Conservation (phyloP, 73 alveolate genomes). For the Stentor roeselii region DNA sequence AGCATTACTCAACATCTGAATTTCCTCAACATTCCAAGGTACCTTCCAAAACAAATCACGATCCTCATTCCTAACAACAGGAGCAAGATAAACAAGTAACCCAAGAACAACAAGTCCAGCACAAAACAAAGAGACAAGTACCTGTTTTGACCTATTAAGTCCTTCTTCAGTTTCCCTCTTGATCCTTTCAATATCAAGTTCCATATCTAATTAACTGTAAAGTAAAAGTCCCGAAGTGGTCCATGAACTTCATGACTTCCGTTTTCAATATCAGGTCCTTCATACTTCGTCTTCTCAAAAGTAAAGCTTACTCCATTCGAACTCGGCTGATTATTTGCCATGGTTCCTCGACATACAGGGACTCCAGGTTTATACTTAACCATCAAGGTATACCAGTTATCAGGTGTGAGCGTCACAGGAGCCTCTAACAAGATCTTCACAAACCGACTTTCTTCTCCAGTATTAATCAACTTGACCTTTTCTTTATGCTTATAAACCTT, state of each 20-base stretch:
- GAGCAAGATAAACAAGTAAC: not conserved
- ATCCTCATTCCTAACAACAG: conserved; percentile 37
- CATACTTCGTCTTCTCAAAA: conserved; percentile 10
- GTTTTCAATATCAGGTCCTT: conserved; percentile 17
- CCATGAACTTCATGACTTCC: conserved; percentile 28
- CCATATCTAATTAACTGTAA: not conserved
- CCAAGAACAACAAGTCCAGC: not conserved
- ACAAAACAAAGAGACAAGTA: not conserved
- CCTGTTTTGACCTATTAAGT: not conserved
- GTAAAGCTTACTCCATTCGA: conserved; percentile 17
- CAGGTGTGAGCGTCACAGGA: not conserved
- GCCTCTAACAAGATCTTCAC: not conserved
- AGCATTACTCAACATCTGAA: conserved; percentile 46
- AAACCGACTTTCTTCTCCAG: conserved; percentile 20
- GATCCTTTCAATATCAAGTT: conserved; percentile 5
- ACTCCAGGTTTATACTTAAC: conserved; percentile 22
- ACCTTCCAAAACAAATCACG: conserved; percentile 47
- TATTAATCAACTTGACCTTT: conserved; percentile 4
- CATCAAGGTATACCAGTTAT: conserved; percentile 2
- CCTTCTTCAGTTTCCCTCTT: conserved; percentile 11
- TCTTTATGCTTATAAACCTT: conserved; percentile 2
- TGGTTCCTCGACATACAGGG: conserved; percentile 22
- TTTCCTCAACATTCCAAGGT: conserved; percentile 62
- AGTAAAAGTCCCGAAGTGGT: conserved; percentile 1
- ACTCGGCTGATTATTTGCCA: conserved; percentile 1